These are phyloP conservation scores for Ambrosia hybrid DNA, from an alignment of 140 eudicot genomes.

Conservation along the genomic window DNA sequence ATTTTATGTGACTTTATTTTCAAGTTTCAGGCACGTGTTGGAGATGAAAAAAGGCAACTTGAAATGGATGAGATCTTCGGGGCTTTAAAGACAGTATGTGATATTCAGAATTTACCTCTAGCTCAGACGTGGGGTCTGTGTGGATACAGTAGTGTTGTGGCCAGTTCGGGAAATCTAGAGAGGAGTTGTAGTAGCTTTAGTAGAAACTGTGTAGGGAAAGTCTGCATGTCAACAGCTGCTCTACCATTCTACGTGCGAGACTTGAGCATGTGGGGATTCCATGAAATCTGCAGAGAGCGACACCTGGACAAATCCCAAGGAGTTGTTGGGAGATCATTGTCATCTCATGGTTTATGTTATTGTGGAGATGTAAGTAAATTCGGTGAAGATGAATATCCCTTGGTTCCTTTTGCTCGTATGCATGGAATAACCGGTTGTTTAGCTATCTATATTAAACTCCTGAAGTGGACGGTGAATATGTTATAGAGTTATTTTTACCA, in stretches of 20 bases:
- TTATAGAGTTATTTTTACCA: constrained; percentile 19
- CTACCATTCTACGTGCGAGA: constrained; percentile 13
- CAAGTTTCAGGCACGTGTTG: constrained; percentile 4
- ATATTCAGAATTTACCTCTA: constrained; percentile 18
- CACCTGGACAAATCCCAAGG: constrained; percentile 18
- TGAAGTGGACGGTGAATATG: constrained; percentile 9
- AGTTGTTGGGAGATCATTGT: constrained; percentile 15
- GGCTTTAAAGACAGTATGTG: constrained; percentile 22
- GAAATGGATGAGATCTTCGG: neutral
- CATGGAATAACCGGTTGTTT: constrained; percentile 20
- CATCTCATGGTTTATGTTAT: neutral
- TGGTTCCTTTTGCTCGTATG: constrained; percentile 11
- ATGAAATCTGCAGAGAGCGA: neutral
- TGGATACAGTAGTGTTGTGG: constrained; percentile 14
- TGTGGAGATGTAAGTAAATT: constrained; percentile 17
- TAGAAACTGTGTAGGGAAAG: constrained; percentile 16
- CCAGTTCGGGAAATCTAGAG: constrained; percentile 14
- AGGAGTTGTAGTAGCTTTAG: constrained; percentile 15
- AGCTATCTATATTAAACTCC: constrained; percentile 4
- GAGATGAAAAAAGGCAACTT: constrained; percentile 6
- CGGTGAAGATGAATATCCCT: constrained; percentile 13
- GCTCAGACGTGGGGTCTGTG: constrained; percentile 19
- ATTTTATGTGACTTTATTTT: constrained; percentile 9
- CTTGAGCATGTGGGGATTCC: constrained; percentile 18
- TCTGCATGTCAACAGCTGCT: constrained; percentile 14